Evolutionary conservation across 1,284 basidiomycete genomes (phyloP), one percentile per base, ranked within the genome.

Genomic region (Tilletia setariae): DNA sequence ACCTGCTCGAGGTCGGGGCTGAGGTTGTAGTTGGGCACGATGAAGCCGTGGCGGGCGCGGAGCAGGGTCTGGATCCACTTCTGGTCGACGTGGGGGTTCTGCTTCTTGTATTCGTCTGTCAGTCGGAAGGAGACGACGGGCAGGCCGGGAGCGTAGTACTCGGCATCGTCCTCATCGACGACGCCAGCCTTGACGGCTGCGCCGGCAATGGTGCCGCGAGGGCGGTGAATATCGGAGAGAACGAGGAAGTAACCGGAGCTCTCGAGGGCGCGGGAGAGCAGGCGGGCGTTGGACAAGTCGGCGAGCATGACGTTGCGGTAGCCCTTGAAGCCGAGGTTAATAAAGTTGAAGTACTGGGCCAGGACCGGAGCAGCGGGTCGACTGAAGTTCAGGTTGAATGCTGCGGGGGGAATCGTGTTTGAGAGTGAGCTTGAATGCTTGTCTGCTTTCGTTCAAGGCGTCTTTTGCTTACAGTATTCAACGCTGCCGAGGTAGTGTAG

Each of bases 341-440:
- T 71, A 66, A 81, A 81, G 74, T 92, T 95, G 87, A 92, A 97
- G 85, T 94, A 93, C 83, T 95, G 93, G 0, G 89, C 91, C 64
- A 97, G 89, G 79, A 98, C 91, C 11, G 94, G 92, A 49, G 91
- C 88, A 28, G 92, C 92, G 0, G 92, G 93, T 9, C 94, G 89
- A 53, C 91, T 93, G 83, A 98, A 98, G 86, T 98, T 97, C 79
- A 97, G 87, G 28, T 93, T 94, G 86, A 94, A 97, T 0, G 90
- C 56, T 86, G 78, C 88, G 88, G 76, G 89, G 87, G 67, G 87
- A 53, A 53, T 13, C 7, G 7, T 2, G 1, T 13, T 23, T 53
- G 4, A 25, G 51, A 25, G 51, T 28, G 15, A 53, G 30, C 51
- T 56, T 25, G 51, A n/a, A n/a, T n/a, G n/a, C 15, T 25, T 15